Evolutionary conservation across 129 eudicot species (phyloP).

Genomic region (Logfia minima): DNA sequence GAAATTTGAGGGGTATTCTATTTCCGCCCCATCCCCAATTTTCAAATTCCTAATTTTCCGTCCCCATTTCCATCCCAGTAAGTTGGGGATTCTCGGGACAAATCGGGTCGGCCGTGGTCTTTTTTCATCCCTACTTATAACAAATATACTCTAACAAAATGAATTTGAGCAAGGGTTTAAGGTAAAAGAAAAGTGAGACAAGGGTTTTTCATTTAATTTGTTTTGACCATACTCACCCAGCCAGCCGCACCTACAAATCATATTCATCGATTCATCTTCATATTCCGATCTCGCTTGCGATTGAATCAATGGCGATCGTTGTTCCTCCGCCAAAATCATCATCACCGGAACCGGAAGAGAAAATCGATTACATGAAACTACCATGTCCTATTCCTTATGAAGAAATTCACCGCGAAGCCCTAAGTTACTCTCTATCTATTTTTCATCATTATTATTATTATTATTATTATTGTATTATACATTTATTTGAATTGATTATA

Average conservation of each 20-base stretch:
- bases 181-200: neutral
- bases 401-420: neutral
- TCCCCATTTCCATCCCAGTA: too few relatives aligned
- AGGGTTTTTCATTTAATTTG: neutral
- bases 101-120: too few relatives aligned
- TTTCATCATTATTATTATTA: neutral
- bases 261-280: neutral
- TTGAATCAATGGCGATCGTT: neutral
- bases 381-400: constrained; percentile 12
- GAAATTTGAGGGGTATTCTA: too few relatives aligned
- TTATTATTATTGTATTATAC: neutral
- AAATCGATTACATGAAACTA: neutral
- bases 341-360: neutral
- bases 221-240: neutral
- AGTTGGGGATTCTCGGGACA: too few relatives aligned
- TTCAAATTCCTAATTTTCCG: too few relatives aligned
- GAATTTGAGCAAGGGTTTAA: neutral
- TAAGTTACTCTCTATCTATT: neutral
- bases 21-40: too few relatives aligned
- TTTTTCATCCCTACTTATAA: too few relatives aligned
- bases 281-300: neutral
- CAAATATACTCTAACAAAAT: too few relatives aligned
- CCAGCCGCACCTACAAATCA: constrained; percentile 3
- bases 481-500: neutral
- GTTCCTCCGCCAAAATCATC: neutral